Evolutionary conservation across 2,329 filamentous ascomycete genomes (phyloP).

Genomic region (Clonostachys sp.): DNA sequence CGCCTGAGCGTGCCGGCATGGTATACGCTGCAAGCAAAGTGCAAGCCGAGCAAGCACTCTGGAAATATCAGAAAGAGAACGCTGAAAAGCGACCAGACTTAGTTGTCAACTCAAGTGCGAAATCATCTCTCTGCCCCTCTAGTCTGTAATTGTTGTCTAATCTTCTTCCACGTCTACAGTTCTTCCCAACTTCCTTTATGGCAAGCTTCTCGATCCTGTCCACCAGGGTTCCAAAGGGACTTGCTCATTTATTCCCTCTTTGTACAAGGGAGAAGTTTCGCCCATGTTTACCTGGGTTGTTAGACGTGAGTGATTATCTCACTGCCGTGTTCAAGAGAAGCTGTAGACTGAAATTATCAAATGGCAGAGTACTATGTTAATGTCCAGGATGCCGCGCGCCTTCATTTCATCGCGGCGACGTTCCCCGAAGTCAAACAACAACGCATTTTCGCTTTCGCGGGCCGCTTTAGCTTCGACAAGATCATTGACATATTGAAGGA

Average conservation of each 20-base stretch:
- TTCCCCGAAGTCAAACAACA: constrained; percentile 37
- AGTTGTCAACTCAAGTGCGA: constrained; percentile 8
- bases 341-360: no score
- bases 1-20: constrained; percentile 9
- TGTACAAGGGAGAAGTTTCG: constrained; percentile 12
- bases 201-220: constrained; percentile 7
- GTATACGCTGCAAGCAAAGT: constrained; percentile 29
- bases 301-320: no score
- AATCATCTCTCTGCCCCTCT: background rate
- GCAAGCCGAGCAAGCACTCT: constrained; percentile 22
- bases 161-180: constrained; percentile 6
- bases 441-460: constrained; percentile 48
- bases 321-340: no score
- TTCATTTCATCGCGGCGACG: constrained; percentile 48
- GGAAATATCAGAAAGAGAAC: constrained; percentile 20
- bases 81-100: constrained; percentile 12
- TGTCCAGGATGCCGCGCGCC: constrained; percentile 39
- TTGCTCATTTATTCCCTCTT: constrained; percentile 5
- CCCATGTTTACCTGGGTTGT: background rate
- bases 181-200: constrained; percentile 18
- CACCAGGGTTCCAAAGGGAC: constrained; percentile 15
- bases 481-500: constrained; percentile 21
- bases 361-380: constrained; percentile 36
- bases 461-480: constrained; percentile 38
- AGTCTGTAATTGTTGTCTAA: background rate